Evolutionary conservation across 164 flowering plant species (phyloP), one percentile per base, ranked within the genome.

Genomic region (Sedum album): DNA sequence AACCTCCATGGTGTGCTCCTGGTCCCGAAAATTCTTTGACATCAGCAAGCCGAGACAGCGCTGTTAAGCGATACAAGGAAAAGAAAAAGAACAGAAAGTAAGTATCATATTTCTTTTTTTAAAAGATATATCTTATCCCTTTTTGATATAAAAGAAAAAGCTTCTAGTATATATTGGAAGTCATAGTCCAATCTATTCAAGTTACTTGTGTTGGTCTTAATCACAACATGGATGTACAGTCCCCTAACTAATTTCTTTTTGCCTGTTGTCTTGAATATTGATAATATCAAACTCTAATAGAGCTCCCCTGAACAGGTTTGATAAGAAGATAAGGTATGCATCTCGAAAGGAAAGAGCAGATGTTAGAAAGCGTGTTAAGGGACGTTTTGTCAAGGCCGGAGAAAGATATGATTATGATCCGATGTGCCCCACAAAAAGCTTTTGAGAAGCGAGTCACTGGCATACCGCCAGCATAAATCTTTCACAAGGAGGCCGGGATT

Each of bases 21-120:
- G 65, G 83, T 9, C 71, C 85, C 49, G 95, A 89, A 60, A 77
- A 48, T 44, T 78, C 82, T 33, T 35, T 69, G 14, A 73, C 82
- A 69, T 73, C 90, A 23, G 77, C 79, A 66, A 82, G 69, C 76
- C 78, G 94, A 69, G 85, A 73, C 73, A 74, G 80, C 76, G 97
- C 97, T 71, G 94, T 87, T 31, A 68, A 83, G 86, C 89, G 94
- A 31, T 91, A 91, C 76, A 87, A 80, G 82, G 97, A 87, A 74
- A 91, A 91, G 82, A 91, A 85, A 83, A 88, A 91, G 80, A 51
- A 80, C 15, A 86, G 94, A 64, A 81, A 79, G 97, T 91, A 77
- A 79, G 91, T 80, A 17, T 11, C 62, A 57, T 13, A 4, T 14
- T 23, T 21, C 14, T 23, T 13, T 28, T 30, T 11, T 13, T 57